Percentiles rank a stretch among this genome's conserved stretches.
Conservation (phyloP, 495 filamentous ascomycete genomes). For the Penicillium silybi region DNA sequence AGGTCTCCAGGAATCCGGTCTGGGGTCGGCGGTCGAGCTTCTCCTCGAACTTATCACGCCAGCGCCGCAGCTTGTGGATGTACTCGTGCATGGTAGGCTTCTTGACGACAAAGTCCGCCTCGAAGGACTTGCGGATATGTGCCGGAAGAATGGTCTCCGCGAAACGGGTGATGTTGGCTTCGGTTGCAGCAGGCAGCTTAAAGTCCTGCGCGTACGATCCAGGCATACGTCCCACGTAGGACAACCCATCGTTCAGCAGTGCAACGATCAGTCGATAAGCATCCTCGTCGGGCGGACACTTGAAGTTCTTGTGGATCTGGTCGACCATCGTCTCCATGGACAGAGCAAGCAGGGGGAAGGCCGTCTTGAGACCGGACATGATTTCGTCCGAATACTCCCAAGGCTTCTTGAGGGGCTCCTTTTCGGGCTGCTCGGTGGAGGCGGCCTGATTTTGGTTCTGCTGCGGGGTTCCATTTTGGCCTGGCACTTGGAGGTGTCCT, state of each 20-base stretch:
- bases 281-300: slow-evolving; percentile 96
- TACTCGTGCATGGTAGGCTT: slow-evolving; percentile 97
- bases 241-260: slow-evolving; percentile 86
- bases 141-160: slow-evolving; percentile 91
- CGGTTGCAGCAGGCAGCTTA: slow-evolving; percentile 83
- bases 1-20: slow-evolving; percentile 68
- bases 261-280: slow-evolving; percentile 97
- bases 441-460: slow-evolving; percentile 26
- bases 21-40: slow-evolving; percentile 85
- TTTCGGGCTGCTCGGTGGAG: slow-evolving; percentile 25
- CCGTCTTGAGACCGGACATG: slow-evolving; percentile 88
- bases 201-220: slow-evolving; percentile 82
- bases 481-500: slow-evolving; percentile 41
- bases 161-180: slow-evolving; percentile 93
- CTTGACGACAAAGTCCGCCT: slow-evolving; percentile 87
- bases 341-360: slow-evolving; percentile 88
- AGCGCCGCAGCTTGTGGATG: slow-evolving; percentile 92
- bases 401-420: slow-evolving; percentile 63
- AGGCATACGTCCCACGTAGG: slow-evolving; percentile 83
- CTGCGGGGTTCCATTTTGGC: slow-evolving; percentile 28
- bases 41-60: slow-evolving; percentile 97
- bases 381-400: slow-evolving; percentile 98
- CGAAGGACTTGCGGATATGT: slow-evolving; percentile 91
- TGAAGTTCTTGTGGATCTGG: slow-evolving; percentile 97
- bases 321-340: slow-evolving; percentile 99